Conservation (phyloP, 2,329 filamentous ascomycete species). For the Cladorrhinum sp. region DNA sequence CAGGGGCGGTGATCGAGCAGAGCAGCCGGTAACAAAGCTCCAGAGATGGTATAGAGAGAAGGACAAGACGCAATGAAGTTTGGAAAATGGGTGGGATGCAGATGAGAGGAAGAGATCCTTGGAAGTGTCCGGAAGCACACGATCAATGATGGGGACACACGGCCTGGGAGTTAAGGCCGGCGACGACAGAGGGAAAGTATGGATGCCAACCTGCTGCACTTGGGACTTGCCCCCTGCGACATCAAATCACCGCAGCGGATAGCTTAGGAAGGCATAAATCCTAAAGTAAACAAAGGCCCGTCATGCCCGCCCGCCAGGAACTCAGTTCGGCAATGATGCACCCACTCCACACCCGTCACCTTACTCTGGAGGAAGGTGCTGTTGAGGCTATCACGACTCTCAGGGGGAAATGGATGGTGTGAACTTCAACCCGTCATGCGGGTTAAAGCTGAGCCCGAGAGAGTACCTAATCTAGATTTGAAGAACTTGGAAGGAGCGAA, state of each 20-base stretch:
- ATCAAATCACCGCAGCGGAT: too few species aligned
- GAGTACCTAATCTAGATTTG: too few species aligned
- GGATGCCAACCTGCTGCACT: neutral
- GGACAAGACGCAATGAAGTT: slow-evolving; percentile 9
- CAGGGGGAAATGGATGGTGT: too few species aligned
- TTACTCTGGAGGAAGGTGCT: too few species aligned
- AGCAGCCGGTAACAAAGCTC: slow-evolving; percentile 22
- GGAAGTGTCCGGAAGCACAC: neutral
- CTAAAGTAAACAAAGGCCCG: too few species aligned
- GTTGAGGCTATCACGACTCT: too few species aligned
- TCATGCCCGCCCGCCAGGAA: too few species aligned
- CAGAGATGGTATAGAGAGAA: neutral
- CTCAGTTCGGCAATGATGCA: too few species aligned
- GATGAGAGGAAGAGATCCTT: neutral
- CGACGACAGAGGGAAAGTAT: neutral
- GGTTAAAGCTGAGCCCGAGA: too few species aligned
- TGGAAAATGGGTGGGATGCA: neutral
- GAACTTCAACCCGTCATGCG: too few species aligned
- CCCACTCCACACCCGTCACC: too few species aligned
- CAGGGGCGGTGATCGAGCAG: slow-evolving; percentile 9
- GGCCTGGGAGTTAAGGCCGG: neutral
- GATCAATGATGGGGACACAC: neutral
- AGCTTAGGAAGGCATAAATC: too few species aligned
- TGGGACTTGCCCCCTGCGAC: neutral
- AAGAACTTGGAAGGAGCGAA: neutral